Evolutionary conservation across 257 asterid species (phyloP).

Genomic region (Euphrasia confusa): DNA sequence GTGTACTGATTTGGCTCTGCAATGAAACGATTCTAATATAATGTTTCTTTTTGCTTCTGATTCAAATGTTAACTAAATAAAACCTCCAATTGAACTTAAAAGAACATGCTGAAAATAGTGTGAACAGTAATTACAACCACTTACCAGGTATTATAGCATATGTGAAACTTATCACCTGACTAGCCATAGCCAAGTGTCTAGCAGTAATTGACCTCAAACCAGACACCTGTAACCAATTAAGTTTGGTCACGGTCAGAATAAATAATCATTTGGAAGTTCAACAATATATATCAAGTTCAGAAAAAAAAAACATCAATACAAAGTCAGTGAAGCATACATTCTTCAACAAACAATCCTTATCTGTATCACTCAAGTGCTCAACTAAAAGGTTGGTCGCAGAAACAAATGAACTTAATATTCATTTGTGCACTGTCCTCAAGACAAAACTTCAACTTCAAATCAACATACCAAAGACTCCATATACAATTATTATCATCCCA

Average conservation of each 20-base stretch:
- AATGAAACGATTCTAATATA: constrained; percentile 4
- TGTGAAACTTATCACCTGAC: constrained; percentile 91
- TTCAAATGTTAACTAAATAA: constrained; percentile 11
- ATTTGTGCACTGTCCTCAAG: constrained; percentile 9
- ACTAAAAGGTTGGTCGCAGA: constrained; percentile 4
- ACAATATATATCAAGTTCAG: constrained; percentile 10
- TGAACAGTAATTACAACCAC: constrained; percentile 30
- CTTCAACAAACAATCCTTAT: constrained; percentile 22
- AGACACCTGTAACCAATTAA: constrained; percentile 69
- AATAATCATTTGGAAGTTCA: constrained; percentile 19
- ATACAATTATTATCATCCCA: neutral
- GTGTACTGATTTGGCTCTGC: constrained; percentile 11
- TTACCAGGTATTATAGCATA: constrained; percentile 86
- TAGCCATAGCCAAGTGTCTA: constrained; percentile 96
- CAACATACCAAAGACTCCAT: neutral
- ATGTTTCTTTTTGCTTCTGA: constrained; percentile 9
- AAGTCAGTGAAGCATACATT: constrained; percentile 2
- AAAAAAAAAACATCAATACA: neutral
- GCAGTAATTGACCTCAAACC: constrained; percentile 98
- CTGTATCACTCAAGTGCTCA: constrained; percentile 1
- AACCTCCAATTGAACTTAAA: constrained; percentile 3
- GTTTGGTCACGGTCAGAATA: constrained; percentile 18
- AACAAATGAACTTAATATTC: constrained; percentile 12
- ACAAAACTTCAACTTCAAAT: constrained; percentile 19
- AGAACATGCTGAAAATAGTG: constrained; percentile 4